These are phyloP conservation scores for Psilocybe cubensis DNA, from an alignment of 768 basidiomycete genomes.

Conservation along the genomic window DNA sequence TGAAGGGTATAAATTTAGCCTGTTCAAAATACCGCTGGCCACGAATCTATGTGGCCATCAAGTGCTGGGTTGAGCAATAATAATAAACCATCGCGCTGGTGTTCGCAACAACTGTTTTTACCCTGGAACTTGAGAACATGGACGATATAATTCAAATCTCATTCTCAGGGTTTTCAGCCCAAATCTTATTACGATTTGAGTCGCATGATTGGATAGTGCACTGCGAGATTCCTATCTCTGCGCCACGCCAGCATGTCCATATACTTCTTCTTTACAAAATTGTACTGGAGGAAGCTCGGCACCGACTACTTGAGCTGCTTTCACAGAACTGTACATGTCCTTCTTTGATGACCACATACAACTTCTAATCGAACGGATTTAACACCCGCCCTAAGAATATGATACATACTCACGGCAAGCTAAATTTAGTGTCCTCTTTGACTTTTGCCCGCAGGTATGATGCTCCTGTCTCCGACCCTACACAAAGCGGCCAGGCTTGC, in stretches of 20 bases:
- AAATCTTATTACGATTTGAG: background rate
- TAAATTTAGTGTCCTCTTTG: background rate
- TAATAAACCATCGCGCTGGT: background rate
- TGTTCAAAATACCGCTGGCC: background rate
- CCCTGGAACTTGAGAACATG: background rate
- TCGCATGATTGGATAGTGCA: background rate
- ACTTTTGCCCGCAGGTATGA: background rate
- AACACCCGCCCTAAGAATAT: background rate
- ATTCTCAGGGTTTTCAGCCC: conserved; percentile 1
- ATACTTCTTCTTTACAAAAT: background rate
- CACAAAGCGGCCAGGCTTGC: background rate
- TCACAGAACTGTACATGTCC: background rate
- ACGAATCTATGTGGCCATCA: background rate
- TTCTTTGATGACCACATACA: background rate
- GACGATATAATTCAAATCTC: background rate
- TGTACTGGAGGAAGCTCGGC: conserved; percentile 1
- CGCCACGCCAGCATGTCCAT: background rate
- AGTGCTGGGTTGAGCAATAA: background rate
- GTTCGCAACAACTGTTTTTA: background rate
- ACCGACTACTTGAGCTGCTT: background rate
- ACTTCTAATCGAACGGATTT: background rate
- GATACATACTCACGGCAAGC: background rate
- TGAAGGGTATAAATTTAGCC: background rate
- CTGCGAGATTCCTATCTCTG: background rate
- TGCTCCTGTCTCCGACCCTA: background rate